Evolutionary conservation across 1,284 basidiomycete species (phyloP), one percentile per base, ranked within the genome.

Genomic region (Sparassis latifolia): DNA sequence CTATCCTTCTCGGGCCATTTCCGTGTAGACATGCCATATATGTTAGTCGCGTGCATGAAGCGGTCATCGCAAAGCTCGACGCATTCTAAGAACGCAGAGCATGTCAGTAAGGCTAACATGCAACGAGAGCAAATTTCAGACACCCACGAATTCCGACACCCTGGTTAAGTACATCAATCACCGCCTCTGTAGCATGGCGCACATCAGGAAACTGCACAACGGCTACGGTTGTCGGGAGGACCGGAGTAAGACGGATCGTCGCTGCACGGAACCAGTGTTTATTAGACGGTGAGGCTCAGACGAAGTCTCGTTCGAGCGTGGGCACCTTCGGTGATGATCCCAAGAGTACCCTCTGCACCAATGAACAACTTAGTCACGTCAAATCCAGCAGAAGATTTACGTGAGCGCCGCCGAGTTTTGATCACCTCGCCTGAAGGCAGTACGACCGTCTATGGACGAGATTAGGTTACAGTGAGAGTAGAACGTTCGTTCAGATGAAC

Each of bases 351-450:
- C 65, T 98, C 95, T 0, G 93, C 90, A 20, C 95, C 94, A 48
- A 97, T 89, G 70, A 97, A 97, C 12, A 97, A 68, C 60, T 95
- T 93, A 1, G 92, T 95, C 1, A 83, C 74, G 61, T 98, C 94
- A 49, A 92, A 94, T 1, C 95, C 95, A 0, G 92, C 92, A 0
- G 90, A 86, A 0, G 91, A 95, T 66, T 97, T 97, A 44, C 87
- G 75, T 0, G 95, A 87, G 37, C 91, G 73, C 40, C 82, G 77
- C 2, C 95, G 82, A 0, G 95, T 98, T 66, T 95, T 96, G 66
- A 98, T 94, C 12, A 97, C 87, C 63, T 97, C 83, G 2, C 95
- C 95, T 10, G 82, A 86, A 1, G 95, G 89, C 2, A 97, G 76
- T 0, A 97, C 93, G 5, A 93, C 87, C 0, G 90, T 95, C 85